A percentile compares a stretch with the other conserved stretches of the same genome.
phyloP scores from a whole-genome alignment of 2,329 filamentous ascomycete genomes.

The Diaporthe nobilis region DNA sequence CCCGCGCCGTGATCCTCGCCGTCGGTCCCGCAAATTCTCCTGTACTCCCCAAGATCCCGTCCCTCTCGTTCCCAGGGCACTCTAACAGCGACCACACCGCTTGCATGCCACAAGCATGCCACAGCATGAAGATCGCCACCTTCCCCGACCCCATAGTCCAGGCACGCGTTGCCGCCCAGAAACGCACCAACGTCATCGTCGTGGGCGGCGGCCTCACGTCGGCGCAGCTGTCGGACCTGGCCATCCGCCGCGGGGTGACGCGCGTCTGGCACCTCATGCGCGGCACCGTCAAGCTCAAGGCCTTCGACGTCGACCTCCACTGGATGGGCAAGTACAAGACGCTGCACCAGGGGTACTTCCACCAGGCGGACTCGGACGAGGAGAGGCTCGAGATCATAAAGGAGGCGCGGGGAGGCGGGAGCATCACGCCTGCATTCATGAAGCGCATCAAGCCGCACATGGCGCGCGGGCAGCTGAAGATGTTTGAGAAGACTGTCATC shows the following conservation, averaged over 20 bases:
- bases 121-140: slow-evolving; percentile 74
- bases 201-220: slow-evolving; percentile 84
- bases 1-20: slow-evolving; percentile 76
- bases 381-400: slow-evolving; percentile 77
- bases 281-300: slow-evolving; percentile 71
- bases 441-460: slow-evolving; percentile 76
- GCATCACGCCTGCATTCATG: slow-evolving; percentile 77
- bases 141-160: slow-evolving; percentile 69
- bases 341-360: slow-evolving; percentile 81
- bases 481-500: slow-evolving; percentile 73
- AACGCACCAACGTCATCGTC: slow-evolving; percentile 75
- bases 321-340: slow-evolving; percentile 91
- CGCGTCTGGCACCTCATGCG: slow-evolving; percentile 82
- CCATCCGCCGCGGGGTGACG: slow-evolving; percentile 73
- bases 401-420: slow-evolving; percentile 80
- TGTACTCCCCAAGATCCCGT: slow-evolving; percentile 53
- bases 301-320: slow-evolving; percentile 81
- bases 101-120: slow-evolving; percentile 63
- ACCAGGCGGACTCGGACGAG: slow-evolving; percentile 79
- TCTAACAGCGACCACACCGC: slow-evolving; percentile 19
- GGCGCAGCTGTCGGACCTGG: slow-evolving; percentile 79
- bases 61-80: slow-evolving; percentile 27
- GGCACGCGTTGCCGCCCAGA: slow-evolving; percentile 63
- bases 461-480: slow-evolving; percentile 62
- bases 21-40: slow-evolving; percentile 78